Evolutionary conservation across 495 filamentous ascomycete species (phyloP).

Genomic region (Trichoderma asperelloides): DNA sequence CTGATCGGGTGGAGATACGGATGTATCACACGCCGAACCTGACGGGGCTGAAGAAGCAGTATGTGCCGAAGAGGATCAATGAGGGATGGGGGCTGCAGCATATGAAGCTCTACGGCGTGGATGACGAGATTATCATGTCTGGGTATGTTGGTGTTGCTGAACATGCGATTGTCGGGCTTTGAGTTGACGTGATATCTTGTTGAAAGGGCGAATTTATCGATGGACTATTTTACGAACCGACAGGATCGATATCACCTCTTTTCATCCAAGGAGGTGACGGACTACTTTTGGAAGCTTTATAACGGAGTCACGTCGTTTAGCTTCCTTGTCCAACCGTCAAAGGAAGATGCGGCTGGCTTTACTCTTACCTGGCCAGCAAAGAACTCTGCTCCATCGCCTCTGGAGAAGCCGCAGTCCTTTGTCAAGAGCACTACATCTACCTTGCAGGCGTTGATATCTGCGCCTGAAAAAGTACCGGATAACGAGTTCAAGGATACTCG

Average conservation of each 20-base stretch:
- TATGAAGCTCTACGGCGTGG: slow-evolving; percentile 97
- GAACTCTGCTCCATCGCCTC: slow-evolving; percentile 64
- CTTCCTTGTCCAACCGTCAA: slow-evolving; percentile 62
- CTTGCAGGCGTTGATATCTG: slow-evolving; percentile 52
- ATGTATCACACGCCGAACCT: slow-evolving; percentile 98
- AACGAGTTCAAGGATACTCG: slow-evolving; percentile 45
- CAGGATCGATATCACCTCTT: slow-evolving; percentile 94
- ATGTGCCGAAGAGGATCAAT: slow-evolving; percentile 83
- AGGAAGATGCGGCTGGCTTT: slow-evolving; percentile 52
- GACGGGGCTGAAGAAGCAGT: slow-evolving; percentile 72
- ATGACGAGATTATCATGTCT: slow-evolving; percentile 92
- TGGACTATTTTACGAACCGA: slow-evolving; percentile 93
- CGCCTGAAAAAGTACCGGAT: slow-evolving; percentile 13
- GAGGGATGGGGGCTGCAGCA: slow-evolving; percentile 98
- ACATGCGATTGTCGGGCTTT: not conserved
- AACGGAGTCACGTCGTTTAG: slow-evolving; percentile 68
- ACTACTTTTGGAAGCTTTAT: slow-evolving; percentile 75
- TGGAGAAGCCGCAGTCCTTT: slow-evolving; percentile 59
- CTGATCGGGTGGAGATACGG: slow-evolving; percentile 80
- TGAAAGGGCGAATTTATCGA: slow-evolving; percentile 74
- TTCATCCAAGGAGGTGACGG: slow-evolving; percentile 62
- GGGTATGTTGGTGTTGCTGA: slow-evolving; percentile 44
- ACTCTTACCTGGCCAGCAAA: slow-evolving; percentile 66
- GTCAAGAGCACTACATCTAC: slow-evolving; percentile 56
- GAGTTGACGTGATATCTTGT: not conserved